phyloP scores from a whole-genome alignment of 371 early-diverging fungal species.

The Lichtheimia corymbifera region DNA sequence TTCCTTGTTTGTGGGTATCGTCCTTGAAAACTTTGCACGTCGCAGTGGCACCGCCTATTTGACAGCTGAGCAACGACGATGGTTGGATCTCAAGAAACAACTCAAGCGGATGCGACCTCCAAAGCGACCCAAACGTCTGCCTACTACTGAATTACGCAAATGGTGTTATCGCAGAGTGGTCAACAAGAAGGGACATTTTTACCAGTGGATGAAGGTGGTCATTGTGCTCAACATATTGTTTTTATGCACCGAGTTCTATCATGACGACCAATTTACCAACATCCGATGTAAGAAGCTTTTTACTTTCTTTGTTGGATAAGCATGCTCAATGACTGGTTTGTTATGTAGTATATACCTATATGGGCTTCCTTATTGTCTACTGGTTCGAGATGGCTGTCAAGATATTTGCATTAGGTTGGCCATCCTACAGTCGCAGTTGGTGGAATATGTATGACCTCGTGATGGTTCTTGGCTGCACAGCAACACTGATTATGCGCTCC shows the following conservation, averaged over 20 bases:
- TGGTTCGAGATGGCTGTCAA: constrained; percentile 57
- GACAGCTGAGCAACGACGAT: constrained; percentile 68
- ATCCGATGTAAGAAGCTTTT: constrained; percentile 48
- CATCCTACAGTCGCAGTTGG: constrained; percentile 50
- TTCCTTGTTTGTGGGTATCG: constrained; percentile 68
- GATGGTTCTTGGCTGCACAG: constrained; percentile 50
- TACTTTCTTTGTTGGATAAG: too few species aligned
- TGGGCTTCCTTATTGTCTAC: constrained; percentile 18
- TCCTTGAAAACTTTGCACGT: constrained; percentile 65
- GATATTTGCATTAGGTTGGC: constrained; percentile 58
- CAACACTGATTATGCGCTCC: constrained; percentile 39
- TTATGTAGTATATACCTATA: not conserved
- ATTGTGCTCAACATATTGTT: constrained; percentile 55
- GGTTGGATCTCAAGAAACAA: constrained; percentile 69
- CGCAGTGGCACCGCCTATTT: constrained; percentile 65
- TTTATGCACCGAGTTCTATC: constrained; percentile 53
- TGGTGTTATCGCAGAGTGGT: constrained; percentile 46
- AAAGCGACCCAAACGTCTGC: constrained; percentile 46
- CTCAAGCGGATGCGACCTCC: constrained; percentile 61
- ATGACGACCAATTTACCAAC: constrained; percentile 21
- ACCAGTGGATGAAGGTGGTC: constrained; percentile 47
- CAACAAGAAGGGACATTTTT: constrained; percentile 54
- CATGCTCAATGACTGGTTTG: constrained; percentile 20
- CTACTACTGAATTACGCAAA: constrained; percentile 34
- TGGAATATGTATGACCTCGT: constrained; percentile 66